Conservation (phyloP, 2,329 filamentous ascomycete species). For the Eutypella sp. region DNA sequence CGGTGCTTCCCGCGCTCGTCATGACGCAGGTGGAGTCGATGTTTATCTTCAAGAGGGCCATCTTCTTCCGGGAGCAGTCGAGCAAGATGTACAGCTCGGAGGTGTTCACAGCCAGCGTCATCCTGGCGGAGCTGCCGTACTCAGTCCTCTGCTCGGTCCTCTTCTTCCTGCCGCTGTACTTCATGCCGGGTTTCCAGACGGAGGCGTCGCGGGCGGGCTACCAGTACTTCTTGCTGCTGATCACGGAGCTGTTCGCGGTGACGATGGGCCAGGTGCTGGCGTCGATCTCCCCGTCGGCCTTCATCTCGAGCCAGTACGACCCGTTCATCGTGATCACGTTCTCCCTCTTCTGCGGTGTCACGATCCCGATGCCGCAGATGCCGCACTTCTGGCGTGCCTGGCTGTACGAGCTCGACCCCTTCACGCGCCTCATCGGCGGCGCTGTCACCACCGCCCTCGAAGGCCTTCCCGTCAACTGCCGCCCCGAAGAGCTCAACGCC, state of each 20-base stretch:
- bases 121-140: constrained; percentile 83
- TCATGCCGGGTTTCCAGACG: constrained; percentile 68
- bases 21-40: constrained; percentile 80
- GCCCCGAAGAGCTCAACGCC: constrained; percentile 53
- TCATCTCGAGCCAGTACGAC: constrained; percentile 75
- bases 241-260: constrained; percentile 80
- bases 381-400: constrained; percentile 73
- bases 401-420: constrained; percentile 79
- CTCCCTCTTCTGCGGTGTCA: constrained; percentile 81
- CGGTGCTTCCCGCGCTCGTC: constrained; percentile 77
- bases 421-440: constrained; percentile 75
- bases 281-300: constrained; percentile 70
- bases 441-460: constrained; percentile 77
- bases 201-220: constrained; percentile 67
- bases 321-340: constrained; percentile 81
- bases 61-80: constrained; percentile 81
- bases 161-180: constrained; percentile 83
- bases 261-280: constrained; percentile 73
- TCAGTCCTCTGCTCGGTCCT: constrained; percentile 70
- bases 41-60: constrained; percentile 72
- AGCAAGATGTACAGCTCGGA: constrained; percentile 82
- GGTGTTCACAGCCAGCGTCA: constrained; percentile 71
- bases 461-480: constrained; percentile 57
- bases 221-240: constrained; percentile 79
- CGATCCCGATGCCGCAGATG: constrained; percentile 73